Evolutionary conservation across 257 asterid species (phyloP).

Genomic region (Ligustrum vulgare): DNA sequence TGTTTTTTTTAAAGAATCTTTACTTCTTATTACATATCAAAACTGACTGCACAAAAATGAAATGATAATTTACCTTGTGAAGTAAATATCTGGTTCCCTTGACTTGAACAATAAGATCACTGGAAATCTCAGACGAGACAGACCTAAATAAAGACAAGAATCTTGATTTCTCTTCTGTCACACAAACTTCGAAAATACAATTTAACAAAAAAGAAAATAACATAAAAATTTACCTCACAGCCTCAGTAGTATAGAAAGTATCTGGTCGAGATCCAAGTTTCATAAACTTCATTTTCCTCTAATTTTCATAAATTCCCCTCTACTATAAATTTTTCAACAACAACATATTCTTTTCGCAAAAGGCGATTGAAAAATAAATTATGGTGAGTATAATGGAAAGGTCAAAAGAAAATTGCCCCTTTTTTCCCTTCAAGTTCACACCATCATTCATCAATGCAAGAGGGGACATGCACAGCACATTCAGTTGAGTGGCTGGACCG

Average conservation of each 20-base stretch:
- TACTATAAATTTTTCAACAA: not conserved
- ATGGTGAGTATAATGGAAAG: not conserved
- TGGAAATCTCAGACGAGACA: constrained; percentile 72
- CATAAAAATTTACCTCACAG: constrained; percentile 42
- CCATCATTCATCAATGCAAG: not conserved
- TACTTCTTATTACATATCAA: not conserved
- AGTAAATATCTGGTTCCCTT: constrained; percentile 70
- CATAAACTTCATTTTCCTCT: constrained; percentile 50
- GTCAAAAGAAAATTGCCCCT: not conserved
- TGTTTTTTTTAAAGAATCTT: not conserved
- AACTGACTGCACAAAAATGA: not conserved
- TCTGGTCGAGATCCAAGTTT: constrained; percentile 64
- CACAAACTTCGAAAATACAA: not conserved
- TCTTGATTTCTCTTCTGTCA: constrained; percentile 2
- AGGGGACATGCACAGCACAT: not conserved
- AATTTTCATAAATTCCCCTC: not conserved
- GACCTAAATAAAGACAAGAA: constrained; percentile 50
- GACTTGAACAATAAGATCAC: constrained; percentile 79
- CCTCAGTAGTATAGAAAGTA: constrained; percentile 54
- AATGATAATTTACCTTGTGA: constrained; percentile 59
- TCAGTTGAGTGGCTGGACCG: not conserved
- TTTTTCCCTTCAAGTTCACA: not conserved
- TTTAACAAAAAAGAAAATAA: not conserved
- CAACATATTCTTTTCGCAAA: not conserved
- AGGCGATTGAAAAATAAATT: not conserved